These are phyloP conservation scores for Crepidotus variabilis DNA, from an alignment of 768 basidiomycete species.

Conservation along the genomic window DNA sequence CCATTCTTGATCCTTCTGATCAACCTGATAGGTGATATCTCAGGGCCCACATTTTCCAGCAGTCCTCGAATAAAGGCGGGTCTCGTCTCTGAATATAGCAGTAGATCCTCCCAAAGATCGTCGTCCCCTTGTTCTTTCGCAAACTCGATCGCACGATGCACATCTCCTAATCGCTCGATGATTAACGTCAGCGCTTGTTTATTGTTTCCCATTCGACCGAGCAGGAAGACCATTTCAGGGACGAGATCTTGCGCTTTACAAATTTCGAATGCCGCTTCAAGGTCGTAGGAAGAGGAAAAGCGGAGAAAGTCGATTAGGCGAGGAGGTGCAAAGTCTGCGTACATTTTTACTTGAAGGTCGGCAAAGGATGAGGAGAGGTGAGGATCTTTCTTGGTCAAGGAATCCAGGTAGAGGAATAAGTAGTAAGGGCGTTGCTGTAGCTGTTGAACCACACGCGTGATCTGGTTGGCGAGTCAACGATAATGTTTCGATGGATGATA, in stretches of 20 bases:
- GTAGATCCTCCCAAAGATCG: constrained; percentile 96
- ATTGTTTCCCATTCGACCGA: constrained; percentile 97
- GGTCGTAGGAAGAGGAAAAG: constrained; percentile 85
- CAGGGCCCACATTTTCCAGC: constrained; percentile 92
- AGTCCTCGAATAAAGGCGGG: constrained; percentile 95
- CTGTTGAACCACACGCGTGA: constrained; percentile 84
- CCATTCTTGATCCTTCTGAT: constrained; percentile 96
- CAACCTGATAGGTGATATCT: constrained; percentile 91
- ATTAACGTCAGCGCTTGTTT: constrained; percentile 92
- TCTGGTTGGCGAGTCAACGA: constrained; percentile 38
- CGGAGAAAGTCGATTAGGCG: constrained; percentile 89
- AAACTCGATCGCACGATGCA: constrained; percentile 93
- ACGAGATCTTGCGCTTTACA: constrained; percentile 86
- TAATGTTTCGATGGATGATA: background rate
- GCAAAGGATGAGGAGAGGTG: constrained; percentile 77
- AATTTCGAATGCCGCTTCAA: constrained; percentile 84
- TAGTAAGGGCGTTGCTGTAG: constrained; percentile 72
- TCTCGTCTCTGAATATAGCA: constrained; percentile 91
- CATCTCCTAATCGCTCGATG: constrained; percentile 92
- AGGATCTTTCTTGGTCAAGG: constrained; percentile 83
- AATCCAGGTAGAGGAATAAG: constrained; percentile 91
- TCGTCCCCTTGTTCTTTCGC: constrained; percentile 96
- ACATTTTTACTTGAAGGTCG: constrained; percentile 84
- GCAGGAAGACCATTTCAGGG: constrained; percentile 94
- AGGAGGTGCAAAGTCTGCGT: constrained; percentile 79